Evolutionary conservation across 2,329 filamentous ascomycete species (phyloP), one percentile per base, ranked within the genome.

Genomic region (Fusarium tanahbumbuense): DNA sequence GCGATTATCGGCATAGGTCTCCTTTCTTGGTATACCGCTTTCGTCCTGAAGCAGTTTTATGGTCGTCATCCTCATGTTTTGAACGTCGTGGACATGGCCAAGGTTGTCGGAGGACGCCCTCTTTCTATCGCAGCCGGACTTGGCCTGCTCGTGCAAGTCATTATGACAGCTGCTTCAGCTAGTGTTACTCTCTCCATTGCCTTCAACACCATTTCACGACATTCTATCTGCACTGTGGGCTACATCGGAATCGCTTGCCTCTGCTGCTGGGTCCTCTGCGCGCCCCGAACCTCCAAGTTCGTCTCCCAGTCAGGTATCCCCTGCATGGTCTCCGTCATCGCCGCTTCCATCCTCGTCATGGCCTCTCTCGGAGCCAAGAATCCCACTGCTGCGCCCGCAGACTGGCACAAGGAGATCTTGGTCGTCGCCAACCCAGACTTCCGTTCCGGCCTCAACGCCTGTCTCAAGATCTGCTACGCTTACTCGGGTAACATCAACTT

Each of bases 141-240:
- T 71, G 91, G 91, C 83, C 90, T 93, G 76, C 76, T 92, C 15
- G 77, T 92, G 70, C 92, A 93, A 82, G 91, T 92, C 76, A 91
- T 88, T 53, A 91, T 91, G 79, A 92, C 92, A 60, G 86, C 88
- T 80, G 89, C 87, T 45, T 85, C 91, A 63, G 89, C 91, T 74
- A 89, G 88, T 73, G 83, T 92, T 52, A 88, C 89, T 5, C 88
- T 90, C 48, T 87, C 89, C 45, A 87, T 91, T 73, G 91, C 90
- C 73, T 84, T 92, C 72, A 92, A 92, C 81, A 91, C 89, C 52
- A 89, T 92, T 77, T 87, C 85, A 13, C 81, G 83, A 58, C 86
- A 90, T 76, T 82, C 83, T 8, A 73, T 89, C 10, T 93, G 91
- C 81, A 92, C 90, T 2, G 87, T 92, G 60, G 86, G 83, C 37